Evolutionary conservation across 176 grass and related monocot species (phyloP).

Genomic region (Oryza meyeriana): DNA sequence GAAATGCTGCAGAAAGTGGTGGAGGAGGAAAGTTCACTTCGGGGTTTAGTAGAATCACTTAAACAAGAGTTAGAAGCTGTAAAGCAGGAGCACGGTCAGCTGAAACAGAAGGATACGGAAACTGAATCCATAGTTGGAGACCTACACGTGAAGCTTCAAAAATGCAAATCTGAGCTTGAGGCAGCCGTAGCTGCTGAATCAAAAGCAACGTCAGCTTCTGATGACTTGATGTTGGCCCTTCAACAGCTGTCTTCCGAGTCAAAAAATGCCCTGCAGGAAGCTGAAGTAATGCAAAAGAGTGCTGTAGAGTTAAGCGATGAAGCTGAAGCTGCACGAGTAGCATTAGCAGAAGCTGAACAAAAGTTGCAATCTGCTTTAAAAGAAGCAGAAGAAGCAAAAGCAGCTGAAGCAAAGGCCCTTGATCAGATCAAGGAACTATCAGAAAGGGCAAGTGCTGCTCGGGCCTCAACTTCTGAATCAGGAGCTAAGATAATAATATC

Average conservation of each 20-base stretch:
- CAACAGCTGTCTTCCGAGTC: conserved; percentile 87
- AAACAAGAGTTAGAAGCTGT: conserved; percentile 69
- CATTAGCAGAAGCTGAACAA: conserved; percentile 63
- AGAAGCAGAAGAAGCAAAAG: conserved; percentile 86
- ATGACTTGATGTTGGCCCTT: conserved; percentile 76
- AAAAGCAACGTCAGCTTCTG: conserved; percentile 75
- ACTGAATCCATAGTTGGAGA: conserved; percentile 69
- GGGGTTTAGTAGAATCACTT: conserved; percentile 68
- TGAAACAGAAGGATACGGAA: conserved; percentile 86
- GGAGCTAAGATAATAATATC: conserved; percentile 87
- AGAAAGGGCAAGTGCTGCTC: conserved; percentile 64
- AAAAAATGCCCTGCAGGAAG: conserved; percentile 74
- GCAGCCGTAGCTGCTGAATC: conserved; percentile 80
- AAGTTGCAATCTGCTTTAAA: conserved; percentile 68
- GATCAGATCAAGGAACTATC: conserved; percentile 87
- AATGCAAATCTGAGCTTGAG: conserved; percentile 91
- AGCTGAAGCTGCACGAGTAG: conserved; percentile 59
- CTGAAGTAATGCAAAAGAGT: conserved; percentile 87
- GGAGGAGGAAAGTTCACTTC: conserved; percentile 68
- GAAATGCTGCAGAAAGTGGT: conserved; percentile 76
- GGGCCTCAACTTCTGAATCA: conserved; percentile 76
- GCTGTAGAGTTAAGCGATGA: conserved; percentile 66
- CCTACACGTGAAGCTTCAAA: conserved; percentile 84
- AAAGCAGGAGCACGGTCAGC: conserved; percentile 73
- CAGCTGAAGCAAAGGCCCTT: conserved; percentile 81